Conservation (phyloP, 2,329 filamentous ascomycete genomes). For the Arthrocladium fulminans region DNA sequence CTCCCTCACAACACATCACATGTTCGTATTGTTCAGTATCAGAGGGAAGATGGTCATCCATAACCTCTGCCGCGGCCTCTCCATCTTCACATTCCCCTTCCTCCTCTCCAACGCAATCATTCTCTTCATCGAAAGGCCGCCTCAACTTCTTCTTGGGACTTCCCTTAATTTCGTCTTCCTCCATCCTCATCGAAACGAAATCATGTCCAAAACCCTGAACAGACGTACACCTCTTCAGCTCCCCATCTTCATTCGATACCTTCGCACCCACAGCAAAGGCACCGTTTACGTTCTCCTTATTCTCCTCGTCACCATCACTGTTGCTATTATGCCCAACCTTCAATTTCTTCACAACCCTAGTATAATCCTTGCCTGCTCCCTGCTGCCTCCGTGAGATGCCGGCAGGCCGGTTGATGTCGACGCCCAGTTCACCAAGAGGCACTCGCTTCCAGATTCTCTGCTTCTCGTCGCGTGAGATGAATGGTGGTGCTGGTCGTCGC, state of each 20-base stretch:
- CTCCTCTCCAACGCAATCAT: background rate
- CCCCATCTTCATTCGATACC: background rate
- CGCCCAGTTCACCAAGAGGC: constrained; percentile 12
- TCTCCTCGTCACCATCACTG: constrained; percentile 7
- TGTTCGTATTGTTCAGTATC: background rate
- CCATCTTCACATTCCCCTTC: background rate
- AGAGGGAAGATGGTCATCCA: background rate
- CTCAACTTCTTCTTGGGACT: constrained; percentile 11
- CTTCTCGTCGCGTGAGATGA: constrained; percentile 31
- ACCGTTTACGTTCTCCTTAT: constrained; percentile 17
- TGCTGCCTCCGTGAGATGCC: constrained; percentile 13
- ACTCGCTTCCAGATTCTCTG: constrained; percentile 41
- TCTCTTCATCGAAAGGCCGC: background rate
- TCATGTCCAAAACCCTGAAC: background rate
- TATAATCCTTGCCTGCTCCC: constrained; percentile 8
- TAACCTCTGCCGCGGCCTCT: background rate
- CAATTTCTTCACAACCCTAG: constrained; percentile 18
- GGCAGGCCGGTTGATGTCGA: constrained; percentile 7
- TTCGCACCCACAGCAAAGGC: constrained; percentile 6
- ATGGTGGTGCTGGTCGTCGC: constrained; percentile 36
- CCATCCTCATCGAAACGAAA: constrained; percentile 6
- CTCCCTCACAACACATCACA: background rate
- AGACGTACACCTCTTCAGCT: background rate
- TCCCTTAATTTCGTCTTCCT: constrained; percentile 8
- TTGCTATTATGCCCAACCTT: constrained; percentile 7